phyloP scores from a whole-genome alignment of 1,284 basidiomycete species.

The Schizopora paradoxa region DNA sequence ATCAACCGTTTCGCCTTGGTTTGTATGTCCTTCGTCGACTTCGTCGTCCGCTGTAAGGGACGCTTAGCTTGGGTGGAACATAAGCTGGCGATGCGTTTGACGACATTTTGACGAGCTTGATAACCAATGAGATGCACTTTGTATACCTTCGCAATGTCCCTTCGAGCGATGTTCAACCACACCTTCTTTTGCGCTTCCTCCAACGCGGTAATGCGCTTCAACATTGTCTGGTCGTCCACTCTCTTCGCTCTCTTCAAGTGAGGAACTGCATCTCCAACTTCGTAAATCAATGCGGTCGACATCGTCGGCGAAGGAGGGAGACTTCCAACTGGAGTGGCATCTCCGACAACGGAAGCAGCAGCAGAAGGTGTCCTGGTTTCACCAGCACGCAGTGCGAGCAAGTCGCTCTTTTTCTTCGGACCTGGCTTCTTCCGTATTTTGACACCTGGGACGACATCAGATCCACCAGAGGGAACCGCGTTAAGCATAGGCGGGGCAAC shows the following conservation, averaged over 20 bases:
- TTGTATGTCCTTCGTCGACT: conserved; percentile 84
- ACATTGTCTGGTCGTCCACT: conserved; percentile 63
- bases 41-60: conserved; percentile 74
- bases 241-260: conserved; percentile 69
- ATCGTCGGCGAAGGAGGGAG: conserved; percentile 59
- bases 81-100: conserved; percentile 73
- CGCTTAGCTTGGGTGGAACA: conserved; percentile 79
- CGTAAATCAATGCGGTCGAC: conserved; percentile 57
- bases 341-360: conserved; percentile 51
- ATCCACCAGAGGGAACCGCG: conserved; percentile 5
- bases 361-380: conserved; percentile 50
- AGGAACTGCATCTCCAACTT: conserved; percentile 62
- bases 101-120: conserved; percentile 58
- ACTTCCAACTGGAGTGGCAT: conserved; percentile 49
- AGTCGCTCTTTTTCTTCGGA: conserved; percentile 40
- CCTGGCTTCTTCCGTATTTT: conserved; percentile 37
- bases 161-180: conserved; percentile 79
- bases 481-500: background rate
- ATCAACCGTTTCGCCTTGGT: conserved; percentile 84
- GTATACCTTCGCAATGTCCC: conserved; percentile 84
- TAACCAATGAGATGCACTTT: conserved; percentile 67
- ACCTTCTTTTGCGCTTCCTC: conserved; percentile 84
- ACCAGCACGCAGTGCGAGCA: conserved; percentile 35
- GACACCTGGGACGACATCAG: conserved; percentile 20
- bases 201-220: conserved; percentile 66